Percentiles rank a stretch among this genome's conserved stretches.
phyloP scores from a whole-genome alignment of 306 rosid genomes.

The Acacia crassicarpa region DNA sequence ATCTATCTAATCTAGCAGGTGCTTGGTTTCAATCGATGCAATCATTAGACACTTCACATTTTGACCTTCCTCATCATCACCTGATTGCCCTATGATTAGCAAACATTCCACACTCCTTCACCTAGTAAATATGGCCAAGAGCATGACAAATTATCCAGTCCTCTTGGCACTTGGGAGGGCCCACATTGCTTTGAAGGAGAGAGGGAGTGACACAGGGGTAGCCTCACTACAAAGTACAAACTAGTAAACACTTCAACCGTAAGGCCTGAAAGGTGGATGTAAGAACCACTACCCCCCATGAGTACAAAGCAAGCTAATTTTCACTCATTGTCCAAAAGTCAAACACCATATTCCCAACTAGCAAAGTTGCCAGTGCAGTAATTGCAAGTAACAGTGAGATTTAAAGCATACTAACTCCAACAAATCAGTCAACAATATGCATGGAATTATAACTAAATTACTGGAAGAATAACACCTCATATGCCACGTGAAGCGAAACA shows the following conservation, averaged over 20 bases:
- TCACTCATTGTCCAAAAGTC: not conserved
- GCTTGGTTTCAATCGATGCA: slow-evolving; percentile 4
- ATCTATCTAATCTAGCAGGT: not conserved
- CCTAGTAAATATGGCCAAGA: not conserved
- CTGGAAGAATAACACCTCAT: not conserved
- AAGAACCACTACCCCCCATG: not conserved
- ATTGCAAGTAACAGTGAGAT: slow-evolving; percentile 6
- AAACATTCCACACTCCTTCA: not conserved
- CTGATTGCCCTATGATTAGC: not conserved
- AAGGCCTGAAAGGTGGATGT: not conserved
- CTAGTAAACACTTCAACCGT: not conserved
- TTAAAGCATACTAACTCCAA: not conserved
- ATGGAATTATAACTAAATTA: not conserved
- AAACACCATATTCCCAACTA: slow-evolving; percentile 1
- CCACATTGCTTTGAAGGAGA: slow-evolving; percentile 6
- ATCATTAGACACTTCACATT: not conserved
- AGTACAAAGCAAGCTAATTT: not conserved
- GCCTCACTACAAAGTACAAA: not conserved
- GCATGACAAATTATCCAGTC: not conserved
- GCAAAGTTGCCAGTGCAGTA: not conserved
- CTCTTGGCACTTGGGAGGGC: not conserved
- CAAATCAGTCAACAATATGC: not conserved
- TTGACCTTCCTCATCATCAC: not conserved
- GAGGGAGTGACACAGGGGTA: not conserved
- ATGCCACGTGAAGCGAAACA: not conserved